phyloP scores from a whole-genome alignment of 768 basidiomycete genomes.

The Phylloporus rhodoxanthus region DNA sequence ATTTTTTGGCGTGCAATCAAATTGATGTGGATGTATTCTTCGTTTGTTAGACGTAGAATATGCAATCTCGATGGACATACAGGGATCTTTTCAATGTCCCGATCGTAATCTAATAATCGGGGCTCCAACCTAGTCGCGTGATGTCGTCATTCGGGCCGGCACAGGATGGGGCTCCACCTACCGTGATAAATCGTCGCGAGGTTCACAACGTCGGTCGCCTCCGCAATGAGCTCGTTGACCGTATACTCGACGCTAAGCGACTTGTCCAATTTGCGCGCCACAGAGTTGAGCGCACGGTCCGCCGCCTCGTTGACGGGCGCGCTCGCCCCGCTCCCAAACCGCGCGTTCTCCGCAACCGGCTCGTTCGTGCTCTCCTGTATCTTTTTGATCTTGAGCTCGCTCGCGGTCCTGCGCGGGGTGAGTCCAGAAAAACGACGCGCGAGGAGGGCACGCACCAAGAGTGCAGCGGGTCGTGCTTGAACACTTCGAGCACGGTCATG shows the following conservation, averaged over 20 bases:
- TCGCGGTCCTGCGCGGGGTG: constrained; percentile 58
- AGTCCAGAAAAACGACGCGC: no score
- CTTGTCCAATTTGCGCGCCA: constrained; percentile 78
- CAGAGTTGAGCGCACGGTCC: constrained; percentile 78
- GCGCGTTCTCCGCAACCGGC: constrained; percentile 21
- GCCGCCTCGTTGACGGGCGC: constrained; percentile 78
- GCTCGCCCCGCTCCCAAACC: constrained; percentile 49
- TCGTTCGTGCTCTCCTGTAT: constrained; percentile 44
- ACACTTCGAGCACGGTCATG: constrained; percentile 93
- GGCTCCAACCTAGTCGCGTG: constrained; percentile 36
- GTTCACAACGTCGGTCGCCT: constrained; percentile 74
- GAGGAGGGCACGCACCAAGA: constrained; percentile 56
- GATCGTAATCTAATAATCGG: constrained; percentile 28
- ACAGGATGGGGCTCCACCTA: constrained; percentile 30
- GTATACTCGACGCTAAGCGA: constrained; percentile 86
- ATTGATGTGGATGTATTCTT: constrained; percentile 9
- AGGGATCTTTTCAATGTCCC: not conserved
- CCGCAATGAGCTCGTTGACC: constrained; percentile 87
- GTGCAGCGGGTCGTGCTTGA: constrained; percentile 93
- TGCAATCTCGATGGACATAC: not conserved
- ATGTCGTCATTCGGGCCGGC: not conserved
- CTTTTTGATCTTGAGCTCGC: constrained; percentile 64
- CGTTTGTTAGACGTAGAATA: constrained; percentile 6
- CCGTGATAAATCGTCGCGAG: constrained; percentile 75
- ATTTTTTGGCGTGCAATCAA: constrained; percentile 9